phyloP scores from a whole-genome alignment of 2,329 filamentous ascomycete genomes.

The Paraphoma chrysanthemicola region DNA sequence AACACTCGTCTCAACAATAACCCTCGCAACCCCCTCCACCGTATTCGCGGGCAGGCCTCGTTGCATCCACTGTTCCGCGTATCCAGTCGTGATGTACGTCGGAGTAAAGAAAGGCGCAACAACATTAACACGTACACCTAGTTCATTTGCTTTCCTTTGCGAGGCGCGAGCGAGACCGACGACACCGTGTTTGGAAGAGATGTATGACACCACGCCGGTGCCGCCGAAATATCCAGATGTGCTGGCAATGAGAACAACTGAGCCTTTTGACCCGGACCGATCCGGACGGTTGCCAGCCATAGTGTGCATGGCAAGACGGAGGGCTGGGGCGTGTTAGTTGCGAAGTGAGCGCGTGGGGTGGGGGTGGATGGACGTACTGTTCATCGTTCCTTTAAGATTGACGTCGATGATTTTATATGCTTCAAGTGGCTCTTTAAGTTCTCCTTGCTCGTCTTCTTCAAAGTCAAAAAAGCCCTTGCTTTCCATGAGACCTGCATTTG shows the following conservation, averaged over 20 bases:
- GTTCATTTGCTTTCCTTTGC: conserved; percentile 42
- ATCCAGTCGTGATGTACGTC: conserved; percentile 52
- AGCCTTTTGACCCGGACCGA: conserved; percentile 36
- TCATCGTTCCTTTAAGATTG: conserved; percentile 55
- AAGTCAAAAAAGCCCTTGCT: conserved; percentile 40
- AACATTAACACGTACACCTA: conserved; percentile 52
- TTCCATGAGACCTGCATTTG: conserved; percentile 54
- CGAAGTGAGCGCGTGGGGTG: too few relatives aligned
- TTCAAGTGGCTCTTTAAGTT: conserved; percentile 34
- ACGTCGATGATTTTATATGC: conserved; percentile 44
- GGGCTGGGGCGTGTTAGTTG: conserved; percentile 17
- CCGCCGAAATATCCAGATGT: conserved; percentile 55
- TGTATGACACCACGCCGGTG: conserved; percentile 51
- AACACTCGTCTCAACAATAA: conserved; percentile 49
- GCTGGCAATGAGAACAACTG: conserved; percentile 51
- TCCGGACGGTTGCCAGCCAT: conserved; percentile 45
- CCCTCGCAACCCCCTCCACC: conserved; percentile 51
- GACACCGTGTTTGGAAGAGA: conserved; percentile 54
- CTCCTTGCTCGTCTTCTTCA: conserved; percentile 38
- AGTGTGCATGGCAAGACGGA: conserved; percentile 33
- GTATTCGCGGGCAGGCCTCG: conserved; percentile 52
- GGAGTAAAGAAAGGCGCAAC: conserved; percentile 59
- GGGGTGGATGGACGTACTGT: conserved; percentile 40
- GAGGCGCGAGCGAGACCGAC: conserved; percentile 50
- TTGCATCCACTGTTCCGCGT: conserved; percentile 48